phyloP scores from a whole-genome alignment of 495 filamentous ascomycete species.

The Penicillium subrubescens region DNA sequence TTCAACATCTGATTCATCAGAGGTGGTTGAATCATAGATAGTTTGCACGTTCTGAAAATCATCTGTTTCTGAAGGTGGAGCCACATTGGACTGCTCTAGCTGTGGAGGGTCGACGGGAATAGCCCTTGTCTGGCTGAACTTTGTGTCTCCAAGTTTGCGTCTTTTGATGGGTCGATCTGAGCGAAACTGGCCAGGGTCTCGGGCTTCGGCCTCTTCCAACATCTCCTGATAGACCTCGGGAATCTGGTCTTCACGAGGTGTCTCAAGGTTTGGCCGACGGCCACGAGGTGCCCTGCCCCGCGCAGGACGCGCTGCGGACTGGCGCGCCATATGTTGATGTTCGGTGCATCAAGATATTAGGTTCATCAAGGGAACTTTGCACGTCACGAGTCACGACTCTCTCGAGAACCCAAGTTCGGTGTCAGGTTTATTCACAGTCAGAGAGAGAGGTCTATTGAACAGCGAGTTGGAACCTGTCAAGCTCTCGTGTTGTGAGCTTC shows the following conservation, averaged over 20 bases:
- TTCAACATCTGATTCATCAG: constrained; percentile 63
- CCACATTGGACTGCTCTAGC: constrained; percentile 9
- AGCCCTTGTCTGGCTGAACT: constrained; percentile 22
- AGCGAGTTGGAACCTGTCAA: background rate
- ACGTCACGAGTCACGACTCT: background rate
- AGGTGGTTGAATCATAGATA: constrained; percentile 47
- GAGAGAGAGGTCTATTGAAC: background rate
- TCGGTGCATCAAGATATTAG: constrained; percentile 16
- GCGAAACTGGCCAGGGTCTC: constrained; percentile 35
- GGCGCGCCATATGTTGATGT: constrained; percentile 25
- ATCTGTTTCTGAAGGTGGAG: constrained; percentile 9
- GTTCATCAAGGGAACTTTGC: background rate
- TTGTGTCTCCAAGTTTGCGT: constrained; percentile 40
- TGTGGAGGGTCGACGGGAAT: constrained; percentile 15
- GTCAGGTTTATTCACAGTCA: background rate
- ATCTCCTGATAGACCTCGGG: constrained; percentile 67
- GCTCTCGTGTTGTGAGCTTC: background rate
- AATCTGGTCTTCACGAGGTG: constrained; percentile 32
- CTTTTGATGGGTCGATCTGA: constrained; percentile 46
- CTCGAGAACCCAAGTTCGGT: background rate
- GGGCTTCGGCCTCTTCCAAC: constrained; percentile 62
- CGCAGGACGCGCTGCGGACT: constrained; percentile 19
- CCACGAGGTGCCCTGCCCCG: constrained; percentile 18
- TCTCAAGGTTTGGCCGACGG: constrained; percentile 15
- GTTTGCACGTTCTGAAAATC: constrained; percentile 38